phyloP scores from a whole-genome alignment of 345 rosid genomes.

The Populus pruinosa region DNA sequence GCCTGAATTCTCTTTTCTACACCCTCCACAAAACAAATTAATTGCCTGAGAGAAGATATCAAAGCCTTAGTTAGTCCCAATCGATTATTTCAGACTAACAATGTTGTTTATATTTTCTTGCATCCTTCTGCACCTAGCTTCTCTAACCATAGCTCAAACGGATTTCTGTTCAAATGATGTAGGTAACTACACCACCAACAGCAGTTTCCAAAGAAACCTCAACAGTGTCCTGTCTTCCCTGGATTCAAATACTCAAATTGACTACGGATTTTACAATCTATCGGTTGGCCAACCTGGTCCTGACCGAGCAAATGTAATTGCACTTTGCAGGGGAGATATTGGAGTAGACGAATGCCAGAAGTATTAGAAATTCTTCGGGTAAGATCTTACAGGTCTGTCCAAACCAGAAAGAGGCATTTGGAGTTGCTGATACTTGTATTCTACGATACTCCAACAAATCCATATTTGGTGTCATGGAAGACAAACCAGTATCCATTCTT shows the following conservation, averaged over 20 bases:
- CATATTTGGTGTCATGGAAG: neutral
- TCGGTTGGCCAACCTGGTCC: constrained; percentile 6
- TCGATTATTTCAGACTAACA: no score
- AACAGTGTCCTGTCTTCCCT: constrained; percentile 12
- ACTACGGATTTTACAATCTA: constrained; percentile 14
- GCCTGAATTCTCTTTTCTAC: no score
- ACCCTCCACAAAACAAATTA: no score
- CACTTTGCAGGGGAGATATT: constrained; percentile 21
- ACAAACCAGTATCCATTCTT: no score
- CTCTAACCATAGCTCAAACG: no score
- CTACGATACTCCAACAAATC: constrained; percentile 17
- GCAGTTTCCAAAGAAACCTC: constrained; percentile 18
- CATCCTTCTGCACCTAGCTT: no score
- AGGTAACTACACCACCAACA: constrained; percentile 18
- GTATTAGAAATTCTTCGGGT: neutral
- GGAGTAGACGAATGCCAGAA: neutral
- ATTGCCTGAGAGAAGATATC: no score
- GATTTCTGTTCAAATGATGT: neutral
- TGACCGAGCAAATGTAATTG: constrained; percentile 18
- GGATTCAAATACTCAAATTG: neutral
- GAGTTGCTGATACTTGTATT: no score
- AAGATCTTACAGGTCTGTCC: constrained; percentile 16
- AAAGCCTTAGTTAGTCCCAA: no score
- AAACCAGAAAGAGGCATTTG: constrained; percentile 3
- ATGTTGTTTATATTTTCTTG: no score